Evolutionary conservation across 1,284 basidiomycete genomes (phyloP).

Genomic region (Melampsora americana): DNA sequence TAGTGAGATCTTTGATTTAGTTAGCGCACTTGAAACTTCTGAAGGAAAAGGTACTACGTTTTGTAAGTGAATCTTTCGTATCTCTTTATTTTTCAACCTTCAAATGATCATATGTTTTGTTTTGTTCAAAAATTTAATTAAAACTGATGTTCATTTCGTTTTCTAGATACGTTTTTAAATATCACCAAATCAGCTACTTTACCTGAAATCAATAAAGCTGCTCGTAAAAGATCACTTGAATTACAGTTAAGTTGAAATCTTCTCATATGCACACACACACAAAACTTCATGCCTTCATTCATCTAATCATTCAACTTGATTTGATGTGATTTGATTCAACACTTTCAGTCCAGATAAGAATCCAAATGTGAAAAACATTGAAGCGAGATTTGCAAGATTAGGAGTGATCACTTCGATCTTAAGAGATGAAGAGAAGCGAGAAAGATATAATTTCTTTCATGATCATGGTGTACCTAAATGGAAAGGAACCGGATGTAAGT

Average conservation of each 20-base stretch:
- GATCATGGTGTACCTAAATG: slow-evolving; percentile 85
- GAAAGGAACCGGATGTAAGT: slow-evolving; percentile 59
- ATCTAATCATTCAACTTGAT: slow-evolving; percentile 5
- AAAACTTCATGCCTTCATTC: too few relatives aligned
- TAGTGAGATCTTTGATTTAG: slow-evolving; percentile 88
- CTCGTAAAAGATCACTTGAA: slow-evolving; percentile 70
- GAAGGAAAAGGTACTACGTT: slow-evolving; percentile 87
- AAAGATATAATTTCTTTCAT: slow-evolving; percentile 82
- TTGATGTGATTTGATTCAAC: background rate
- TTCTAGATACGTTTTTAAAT: slow-evolving; percentile 51
- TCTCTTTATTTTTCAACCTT: slow-evolving; percentile 62
- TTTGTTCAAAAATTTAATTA: too few relatives aligned
- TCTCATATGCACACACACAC: too few relatives aligned
- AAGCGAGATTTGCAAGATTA: slow-evolving; percentile 80
- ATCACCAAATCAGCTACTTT: slow-evolving; percentile 53
- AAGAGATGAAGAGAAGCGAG: slow-evolving; percentile 67
- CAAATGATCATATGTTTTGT: too few relatives aligned
- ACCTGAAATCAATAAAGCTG: slow-evolving; percentile 75
- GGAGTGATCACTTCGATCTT: slow-evolving; percentile 81
- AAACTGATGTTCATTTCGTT: too few relatives aligned
- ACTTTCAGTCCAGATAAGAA: slow-evolving; percentile 86
- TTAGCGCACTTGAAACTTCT: slow-evolving; percentile 70
- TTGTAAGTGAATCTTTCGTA: slow-evolving; percentile 78
- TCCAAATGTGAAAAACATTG: slow-evolving; percentile 70
- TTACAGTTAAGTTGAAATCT: slow-evolving; percentile 66